A percentile compares a stretch with the other conserved stretches of the same genome.
Conservation (phyloP, 2,329 filamentous ascomycete species). For the Alternaria sp. region DNA sequence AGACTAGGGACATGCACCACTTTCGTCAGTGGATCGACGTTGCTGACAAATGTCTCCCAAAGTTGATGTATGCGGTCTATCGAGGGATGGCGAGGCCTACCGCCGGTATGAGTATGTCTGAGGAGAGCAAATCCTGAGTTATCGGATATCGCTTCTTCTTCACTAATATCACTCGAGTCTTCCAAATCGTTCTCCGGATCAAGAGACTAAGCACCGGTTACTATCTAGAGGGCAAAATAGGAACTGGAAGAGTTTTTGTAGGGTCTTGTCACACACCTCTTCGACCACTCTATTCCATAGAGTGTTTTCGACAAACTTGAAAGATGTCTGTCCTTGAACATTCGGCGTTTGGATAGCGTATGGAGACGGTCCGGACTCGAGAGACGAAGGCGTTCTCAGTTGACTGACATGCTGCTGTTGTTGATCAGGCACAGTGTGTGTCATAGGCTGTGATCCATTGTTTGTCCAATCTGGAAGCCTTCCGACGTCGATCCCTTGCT, state of each 20-base stretch:
- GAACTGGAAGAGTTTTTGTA: neutral
- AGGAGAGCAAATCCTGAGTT: conserved; percentile 56
- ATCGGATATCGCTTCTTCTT: conserved; percentile 64
- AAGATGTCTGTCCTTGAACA: neutral
- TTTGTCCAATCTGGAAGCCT: neutral
- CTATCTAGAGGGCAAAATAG: neutral
- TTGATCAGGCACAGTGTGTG: neutral
- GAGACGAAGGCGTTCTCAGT: neutral
- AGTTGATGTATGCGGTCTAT: conserved; percentile 70
- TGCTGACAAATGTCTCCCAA: conserved; percentile 73
- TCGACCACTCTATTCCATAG: neutral
- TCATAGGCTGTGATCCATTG: neutral
- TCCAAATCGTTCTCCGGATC: conserved; percentile 55
- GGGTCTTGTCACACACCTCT: neutral
- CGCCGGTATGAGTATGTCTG: conserved; percentile 50
- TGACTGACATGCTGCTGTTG: conserved; percentile 18
- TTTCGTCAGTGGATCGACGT: conserved; percentile 23
- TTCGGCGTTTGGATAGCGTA: neutral
- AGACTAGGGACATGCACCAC: conserved; percentile 21
- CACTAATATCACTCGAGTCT: conserved; percentile 66
- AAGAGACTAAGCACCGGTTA: conserved; percentile 3
- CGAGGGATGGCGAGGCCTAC: conserved; percentile 67
- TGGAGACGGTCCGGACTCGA: neutral
- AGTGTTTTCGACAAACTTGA: neutral
- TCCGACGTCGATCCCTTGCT: conserved; percentile 18